Conservation (phyloP, 176 grass and related monocot genomes). For the Phoenix roebelenii region DNA sequence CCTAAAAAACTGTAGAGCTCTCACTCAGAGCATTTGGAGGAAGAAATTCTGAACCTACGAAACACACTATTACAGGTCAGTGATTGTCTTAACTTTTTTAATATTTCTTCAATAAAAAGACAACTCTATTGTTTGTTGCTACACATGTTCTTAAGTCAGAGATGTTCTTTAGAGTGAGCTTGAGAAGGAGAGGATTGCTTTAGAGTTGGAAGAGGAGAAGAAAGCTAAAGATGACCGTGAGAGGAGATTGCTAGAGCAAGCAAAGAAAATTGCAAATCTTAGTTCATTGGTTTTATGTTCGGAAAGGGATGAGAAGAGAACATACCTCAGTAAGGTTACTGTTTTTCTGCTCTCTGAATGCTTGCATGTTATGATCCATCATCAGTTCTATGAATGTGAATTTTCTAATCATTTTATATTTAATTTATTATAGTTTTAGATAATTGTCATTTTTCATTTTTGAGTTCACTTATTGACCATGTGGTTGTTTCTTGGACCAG, state of each 20-base stretch:
- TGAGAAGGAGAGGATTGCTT: conserved; percentile 86
- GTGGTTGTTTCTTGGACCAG: too few relatives aligned
- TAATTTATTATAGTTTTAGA: too few relatives aligned
- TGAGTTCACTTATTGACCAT: too few relatives aligned
- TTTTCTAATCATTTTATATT: too few relatives aligned
- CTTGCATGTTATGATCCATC: background rate
- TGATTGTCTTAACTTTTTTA: background rate
- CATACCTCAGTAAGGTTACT: conserved; percentile 49
- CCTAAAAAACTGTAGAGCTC: conserved; percentile 38
- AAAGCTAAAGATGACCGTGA: conserved; percentile 88
- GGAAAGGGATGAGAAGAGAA: conserved; percentile 60
- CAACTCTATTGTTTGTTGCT: too few relatives aligned
- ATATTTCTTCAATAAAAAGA: too few relatives aligned
- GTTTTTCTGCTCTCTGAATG: conserved; percentile 8
- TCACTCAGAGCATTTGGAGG: conserved; percentile 87
- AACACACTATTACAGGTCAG: conserved; percentile 82
- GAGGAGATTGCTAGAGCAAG: conserved; percentile 68
- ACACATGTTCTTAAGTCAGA: background rate
- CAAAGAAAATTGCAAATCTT: conserved; percentile 88
- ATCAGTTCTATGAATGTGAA: too few relatives aligned
- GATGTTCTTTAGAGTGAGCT: conserved; percentile 67
- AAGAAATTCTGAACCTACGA: conserved; percentile 80
- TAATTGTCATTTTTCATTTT: too few relatives aligned
- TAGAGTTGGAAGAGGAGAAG: conserved; percentile 93
- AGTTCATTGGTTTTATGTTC: conserved; percentile 83